Evolutionary conservation across 768 basidiomycete species (phyloP), one percentile per base, ranked within the genome.

Genomic region (Thelephora aurantiotincta): DNA sequence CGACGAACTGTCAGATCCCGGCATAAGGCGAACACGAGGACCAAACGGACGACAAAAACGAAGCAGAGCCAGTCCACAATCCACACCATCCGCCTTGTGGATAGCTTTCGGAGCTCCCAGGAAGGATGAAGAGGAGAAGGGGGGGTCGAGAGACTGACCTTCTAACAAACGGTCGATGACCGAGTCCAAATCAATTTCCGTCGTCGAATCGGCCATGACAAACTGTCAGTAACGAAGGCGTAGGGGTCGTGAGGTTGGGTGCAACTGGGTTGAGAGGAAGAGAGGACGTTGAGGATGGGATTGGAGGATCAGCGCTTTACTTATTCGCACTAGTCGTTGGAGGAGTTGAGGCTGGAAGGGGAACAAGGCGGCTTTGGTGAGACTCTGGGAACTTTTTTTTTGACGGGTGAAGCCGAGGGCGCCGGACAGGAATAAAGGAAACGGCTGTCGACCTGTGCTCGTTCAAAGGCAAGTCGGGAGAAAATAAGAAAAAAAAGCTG

Each of bases 171-270:
- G 78, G 80, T 97, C 94, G 61, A 99, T 98, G 73, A 99, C 91
- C 66, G 91, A 93, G 75, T 99, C 94, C 52, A 98, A 78, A 77
- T 99, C 94, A 68, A 99, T 94, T 65, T 97, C 94, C 62, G 83
- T 84, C 51, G 77, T 69, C 56, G 80, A 70, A 59, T 89, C 85
- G 60, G 84, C 79, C 85, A 87, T 87, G 48, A 42, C 58, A 63
- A 30, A 14, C 37, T 44, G 34, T 33, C 19, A 46, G 54, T 45
- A 51, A 33, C 23, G 47, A 46, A 30, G 48, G 44, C 48, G 46
- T 42, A 42, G 33, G 33, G 48, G 54, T 59, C 57, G 57, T 57
- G 51, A 54, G 49, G 47, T 45, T 41, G 52, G 46, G 45, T 55
- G 51, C 9, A 30, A 9, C 26, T 30, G 26, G 26, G 9, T 30